Base-by-base conservation (phyloP, 805 yeast species). In the Isabelozyma rhagii region DNA sequence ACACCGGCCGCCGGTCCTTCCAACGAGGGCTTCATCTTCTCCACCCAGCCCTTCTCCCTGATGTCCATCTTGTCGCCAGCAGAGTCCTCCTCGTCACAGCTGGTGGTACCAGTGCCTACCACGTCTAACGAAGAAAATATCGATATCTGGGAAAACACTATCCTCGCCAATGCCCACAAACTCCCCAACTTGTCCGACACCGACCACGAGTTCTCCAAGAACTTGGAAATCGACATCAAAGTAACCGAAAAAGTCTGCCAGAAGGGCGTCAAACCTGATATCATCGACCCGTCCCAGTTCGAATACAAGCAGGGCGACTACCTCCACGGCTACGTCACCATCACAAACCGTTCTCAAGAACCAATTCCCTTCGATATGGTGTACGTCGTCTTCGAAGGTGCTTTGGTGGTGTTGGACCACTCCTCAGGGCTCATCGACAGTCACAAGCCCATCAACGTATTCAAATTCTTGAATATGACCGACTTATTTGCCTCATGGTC, bases 401-500 rank as follows among this genome's bases (percentile, higher is more conserved):
- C 62, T 1, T 48, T 69, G 5, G 61, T 64, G 7, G 62, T 64
- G 1, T 48, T 65, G 13, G 68, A 67, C 29, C 61, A 55, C 50
- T 59, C 55, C 4, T 52, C 53, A 36, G 64, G 63, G 8, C 42
- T 61, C 3, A 51, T 61, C 2, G 68, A 66, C 44, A 51, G 61
- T 7, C 62, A 57, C 40, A 55, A 57, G 15, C 69, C 72, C 3
- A 46, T 50, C 11, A 56, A 58, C 3, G 69, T 68, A n/a, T 66
- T 61, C 54, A 72, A 71, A 54, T 72, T 72, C 50, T 57, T 73
- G 46, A 74, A 70, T 53, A 74, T 73, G 78, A 59, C 70, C 27
- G 79, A 74, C 51, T 58, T 73, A 27, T 72, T 68, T 61, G 79
- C 79, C 7, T 66, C 71, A 14, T 74, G 78, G 79, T 61, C 74